A percentile compares a stretch with the other conserved stretches of the same genome.
Conservation (phyloP, 1,284 basidiomycete genomes). For the Cutaneotrichosporon sp. region DNA sequence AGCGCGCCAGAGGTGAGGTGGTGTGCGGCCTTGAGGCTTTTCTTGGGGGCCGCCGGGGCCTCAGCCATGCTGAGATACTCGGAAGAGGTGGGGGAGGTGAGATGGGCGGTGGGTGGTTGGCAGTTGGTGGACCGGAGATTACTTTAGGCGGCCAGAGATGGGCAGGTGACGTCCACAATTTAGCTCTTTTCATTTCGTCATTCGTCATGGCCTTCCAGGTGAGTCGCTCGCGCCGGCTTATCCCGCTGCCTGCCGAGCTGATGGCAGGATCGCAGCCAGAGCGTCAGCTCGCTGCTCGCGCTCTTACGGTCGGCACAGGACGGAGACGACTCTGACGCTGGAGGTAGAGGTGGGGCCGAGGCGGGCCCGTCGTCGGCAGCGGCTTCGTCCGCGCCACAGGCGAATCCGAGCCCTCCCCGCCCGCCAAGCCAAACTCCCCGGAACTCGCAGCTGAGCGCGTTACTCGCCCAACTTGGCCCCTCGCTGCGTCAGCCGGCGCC, state of each 20-base stretch:
- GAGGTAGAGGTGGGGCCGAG: background rate
- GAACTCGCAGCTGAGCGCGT: slow-evolving; percentile 12
- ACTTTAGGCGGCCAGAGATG: background rate
- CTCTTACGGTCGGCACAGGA: slow-evolving; percentile 42
- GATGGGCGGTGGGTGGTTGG: background rate
- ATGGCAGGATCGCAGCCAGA: slow-evolving; percentile 28
- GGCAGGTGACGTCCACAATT: background rate
- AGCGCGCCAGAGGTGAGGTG: slow-evolving; percentile 52
- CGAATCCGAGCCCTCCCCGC: background rate
- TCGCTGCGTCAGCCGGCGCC: background rate
- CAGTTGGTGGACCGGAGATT: background rate
- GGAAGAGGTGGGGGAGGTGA: background rate
- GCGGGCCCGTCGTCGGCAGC: slow-evolving; percentile 4
- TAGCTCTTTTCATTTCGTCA: slow-evolving; percentile 11
- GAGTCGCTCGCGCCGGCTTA: background rate
- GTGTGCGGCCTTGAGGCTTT: slow-evolving; percentile 41
- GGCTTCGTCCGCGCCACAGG: background rate
- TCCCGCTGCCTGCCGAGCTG: background rate
- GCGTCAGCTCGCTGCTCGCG: slow-evolving; percentile 41
- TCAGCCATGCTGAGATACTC: background rate
- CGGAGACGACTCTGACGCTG: slow-evolving; percentile 3
- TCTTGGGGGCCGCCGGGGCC: slow-evolving; percentile 1
- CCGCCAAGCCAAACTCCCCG: background rate
- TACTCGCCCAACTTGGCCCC: slow-evolving; percentile 18
- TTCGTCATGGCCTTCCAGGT: slow-evolving; percentile 23